A percentile compares a stretch with the other conserved stretches of the same genome.
Evolutionary conservation across 179 eudicot species (phyloP).

Genomic region (Beta lomatogona): DNA sequence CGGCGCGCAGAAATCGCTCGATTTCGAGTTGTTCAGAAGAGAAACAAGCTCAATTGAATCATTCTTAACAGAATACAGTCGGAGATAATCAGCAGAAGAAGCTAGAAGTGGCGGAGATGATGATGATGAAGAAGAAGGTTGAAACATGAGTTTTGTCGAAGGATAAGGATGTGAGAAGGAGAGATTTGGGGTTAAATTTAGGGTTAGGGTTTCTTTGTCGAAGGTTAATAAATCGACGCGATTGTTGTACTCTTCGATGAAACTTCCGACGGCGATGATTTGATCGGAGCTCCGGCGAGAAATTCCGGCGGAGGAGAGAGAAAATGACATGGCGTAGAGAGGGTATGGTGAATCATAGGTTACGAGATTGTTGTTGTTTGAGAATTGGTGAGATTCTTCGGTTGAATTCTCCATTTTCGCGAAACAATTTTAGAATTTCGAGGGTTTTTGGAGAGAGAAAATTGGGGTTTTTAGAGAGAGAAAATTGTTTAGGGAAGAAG

Average conservation of each 20-base stretch:
- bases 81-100: constrained; percentile 72
- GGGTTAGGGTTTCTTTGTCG: constrained; percentile 55
- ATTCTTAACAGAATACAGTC: constrained; percentile 53
- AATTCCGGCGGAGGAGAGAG: constrained; percentile 28
- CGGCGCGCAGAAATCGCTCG: constrained; percentile 82
- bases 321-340: constrained; percentile 74
- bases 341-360: constrained; percentile 73
- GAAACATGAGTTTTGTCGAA: constrained; percentile 85
- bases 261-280: constrained; percentile 73
- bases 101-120: constrained; percentile 42
- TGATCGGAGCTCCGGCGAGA: constrained; percentile 36
- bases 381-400: constrained; percentile 40
- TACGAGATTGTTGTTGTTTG: constrained; percentile 13
- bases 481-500: too few relatives aligned
- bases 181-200: constrained; percentile 52
- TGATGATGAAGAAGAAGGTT: constrained; percentile 36
- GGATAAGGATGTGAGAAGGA: constrained; percentile 85
- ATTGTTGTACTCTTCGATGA: constrained; percentile 78
- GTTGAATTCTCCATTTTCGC: constrained; percentile 50
- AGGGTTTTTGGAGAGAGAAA: background rate
- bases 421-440: background rate
- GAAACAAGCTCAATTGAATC: constrained; percentile 47
- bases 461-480: background rate
- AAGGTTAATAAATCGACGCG: constrained; percentile 67
- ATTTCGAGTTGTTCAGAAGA: constrained; percentile 67